A percentile compares a stretch with the other conserved stretches of the same genome.
Evolutionary conservation across 495 filamentous ascomycete genomes (phyloP).

Genomic region (Diplogelasinospora grovesii): DNA sequence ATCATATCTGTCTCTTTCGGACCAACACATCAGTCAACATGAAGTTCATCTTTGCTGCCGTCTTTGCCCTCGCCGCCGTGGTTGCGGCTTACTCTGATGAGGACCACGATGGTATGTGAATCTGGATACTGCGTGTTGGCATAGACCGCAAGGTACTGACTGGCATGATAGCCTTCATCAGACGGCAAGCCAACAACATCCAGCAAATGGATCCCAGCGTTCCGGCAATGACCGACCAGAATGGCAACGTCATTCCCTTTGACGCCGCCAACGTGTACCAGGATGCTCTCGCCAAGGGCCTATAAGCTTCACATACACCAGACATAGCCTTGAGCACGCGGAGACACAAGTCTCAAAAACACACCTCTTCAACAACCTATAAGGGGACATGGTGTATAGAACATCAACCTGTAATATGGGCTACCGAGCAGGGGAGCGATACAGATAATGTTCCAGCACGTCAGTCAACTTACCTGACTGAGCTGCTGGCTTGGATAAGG

Average conservation of each 20-base stretch:
- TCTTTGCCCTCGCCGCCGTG: constrained; percentile 42
- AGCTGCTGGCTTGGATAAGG: too few relatives aligned
- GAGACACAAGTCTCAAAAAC: too few relatives aligned
- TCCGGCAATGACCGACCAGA: constrained; percentile 32
- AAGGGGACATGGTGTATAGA: too few relatives aligned
- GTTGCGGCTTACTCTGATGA: constrained; percentile 33
- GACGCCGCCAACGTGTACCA: constrained; percentile 30
- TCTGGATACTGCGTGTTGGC: neutral
- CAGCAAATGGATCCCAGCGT: constrained; percentile 19
- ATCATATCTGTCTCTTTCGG: constrained; percentile 8
- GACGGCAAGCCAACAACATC: constrained; percentile 24
- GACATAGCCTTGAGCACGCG: too few relatives aligned
- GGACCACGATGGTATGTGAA: constrained; percentile 25
- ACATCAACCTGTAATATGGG: too few relatives aligned
- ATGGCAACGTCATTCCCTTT: constrained; percentile 35
- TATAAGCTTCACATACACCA: too few relatives aligned
- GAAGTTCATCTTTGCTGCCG: constrained; percentile 42
- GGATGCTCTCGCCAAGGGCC: constrained; percentile 16
- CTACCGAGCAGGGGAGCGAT: too few relatives aligned
- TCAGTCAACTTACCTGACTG: too few relatives aligned
- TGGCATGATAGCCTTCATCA: constrained; percentile 11
- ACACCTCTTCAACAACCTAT: too few relatives aligned
- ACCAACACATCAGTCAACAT: constrained; percentile 35
- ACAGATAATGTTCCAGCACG: too few relatives aligned
- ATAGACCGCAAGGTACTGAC: neutral